These are phyloP conservation scores for Prunus yedoensis DNA, from an alignment of 331 rosid species.

Conservation along the genomic window DNA sequence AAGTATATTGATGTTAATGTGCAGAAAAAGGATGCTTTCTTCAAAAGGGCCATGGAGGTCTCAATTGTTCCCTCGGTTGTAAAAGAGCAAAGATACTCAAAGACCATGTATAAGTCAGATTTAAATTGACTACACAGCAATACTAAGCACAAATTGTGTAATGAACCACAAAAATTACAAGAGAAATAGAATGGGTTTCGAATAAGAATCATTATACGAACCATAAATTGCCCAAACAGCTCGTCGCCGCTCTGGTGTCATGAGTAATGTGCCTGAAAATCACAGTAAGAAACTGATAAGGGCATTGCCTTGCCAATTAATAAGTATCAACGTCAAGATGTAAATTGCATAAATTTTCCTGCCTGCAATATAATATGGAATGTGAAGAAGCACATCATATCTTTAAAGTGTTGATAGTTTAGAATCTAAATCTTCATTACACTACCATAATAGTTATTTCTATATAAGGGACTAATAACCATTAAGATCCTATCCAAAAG, in stretches of 20 bases:
- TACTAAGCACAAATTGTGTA: not conserved
- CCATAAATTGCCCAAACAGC: slow-evolving; percentile 99
- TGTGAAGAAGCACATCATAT: not conserved
- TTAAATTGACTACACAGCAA: not conserved
- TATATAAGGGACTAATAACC: not conserved
- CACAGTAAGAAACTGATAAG: slow-evolving; percentile 13
- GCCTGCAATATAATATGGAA: not conserved
- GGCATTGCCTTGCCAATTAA: not conserved
- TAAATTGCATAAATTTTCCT: not conserved
- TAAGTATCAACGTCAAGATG: not conserved
- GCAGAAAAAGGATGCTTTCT: not conserved
- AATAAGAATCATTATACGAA: slow-evolving; percentile 22
- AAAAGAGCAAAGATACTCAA: too few relatives aligned
- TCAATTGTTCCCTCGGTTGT: not conserved
- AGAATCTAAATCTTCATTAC: not conserved
- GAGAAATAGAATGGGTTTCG: not conserved
- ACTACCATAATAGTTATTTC: too few relatives aligned
- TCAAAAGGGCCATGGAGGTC: not conserved
- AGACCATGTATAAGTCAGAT: too few relatives aligned
- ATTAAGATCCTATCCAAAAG: not conserved
- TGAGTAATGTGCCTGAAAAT: slow-evolving; percentile 76
- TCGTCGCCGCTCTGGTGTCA: slow-evolving; percentile 81
- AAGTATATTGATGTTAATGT: not conserved
- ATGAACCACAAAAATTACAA: slow-evolving; percentile 13
- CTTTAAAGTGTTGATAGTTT: not conserved